Base-by-base conservation (phyloP, 163 green algal species). In the Prototheca wickerhamii region DNA sequence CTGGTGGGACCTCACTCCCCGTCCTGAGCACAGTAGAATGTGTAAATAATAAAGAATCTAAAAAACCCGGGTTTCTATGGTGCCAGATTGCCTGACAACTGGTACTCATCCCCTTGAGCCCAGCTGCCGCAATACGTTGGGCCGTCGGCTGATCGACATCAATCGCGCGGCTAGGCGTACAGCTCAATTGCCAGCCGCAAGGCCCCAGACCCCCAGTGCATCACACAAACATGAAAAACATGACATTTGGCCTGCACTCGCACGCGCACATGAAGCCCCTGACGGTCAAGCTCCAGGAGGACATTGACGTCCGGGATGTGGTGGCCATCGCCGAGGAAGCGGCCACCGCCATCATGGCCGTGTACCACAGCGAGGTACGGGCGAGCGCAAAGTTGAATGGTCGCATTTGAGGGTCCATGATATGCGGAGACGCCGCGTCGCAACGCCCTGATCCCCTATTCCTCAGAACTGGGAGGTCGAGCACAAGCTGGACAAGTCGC, bases 401-500 rank as follows among this genome's bases (percentile, higher is more conserved):
- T n/a, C n/a, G 23, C 62, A 60, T 54, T 4, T 64, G n/a, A 55
- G 30, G 7, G 7, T 64, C 40, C 43, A 66, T 58, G n/a, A n/a
- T n/a, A n/a, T n/a, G n/a, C n/a, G n/a, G n/a, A n/a, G n/a, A n/a
- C n/a, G n/a, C n/a, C n/a, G n/a, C n/a, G n/a, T n/a, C n/a, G n/a
- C n/a, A n/a, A n/a, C n/a, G n/a, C n/a, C n/a, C n/a, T n/a, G n/a
- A n/a, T n/a, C n/a, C n/a, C n/a, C n/a, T n/a, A n/a, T 26, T 60
- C 40, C 42, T 23, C 51, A 80, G 33, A 63, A 83, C 58, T 82
- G 69, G 73, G 65, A 70, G 21, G 78, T 93, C 30, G 74, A 88
- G 61, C 54, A 72, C 30, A 95, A 95, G 56, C 70, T 56, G 3
- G 88, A 95, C 53, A 58, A 79, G 5, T 90, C 80, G 1, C 88